These are phyloP conservation scores for Ensete ventricosum DNA, from an alignment of 176 grass and related monocot species.

Conservation along the genomic window DNA sequence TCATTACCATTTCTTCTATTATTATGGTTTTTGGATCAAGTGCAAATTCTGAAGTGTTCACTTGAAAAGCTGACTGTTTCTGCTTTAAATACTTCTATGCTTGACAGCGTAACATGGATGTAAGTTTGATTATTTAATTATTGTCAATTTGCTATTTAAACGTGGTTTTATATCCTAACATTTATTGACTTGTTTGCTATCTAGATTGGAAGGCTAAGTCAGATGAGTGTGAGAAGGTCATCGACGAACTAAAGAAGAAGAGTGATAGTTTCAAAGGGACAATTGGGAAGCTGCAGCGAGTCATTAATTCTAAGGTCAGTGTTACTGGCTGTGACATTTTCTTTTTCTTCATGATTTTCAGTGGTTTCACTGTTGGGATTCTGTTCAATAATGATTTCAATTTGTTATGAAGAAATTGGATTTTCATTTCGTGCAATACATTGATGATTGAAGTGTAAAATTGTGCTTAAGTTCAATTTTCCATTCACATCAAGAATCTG, in stretches of 20 bases:
- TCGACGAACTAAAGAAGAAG: slow-evolving; percentile 80
- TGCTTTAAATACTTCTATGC: background rate
- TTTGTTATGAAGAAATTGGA: background rate
- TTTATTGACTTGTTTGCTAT: slow-evolving; percentile 14
- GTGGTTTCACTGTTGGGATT: background rate
- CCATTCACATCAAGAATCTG: slow-evolving; percentile 9
- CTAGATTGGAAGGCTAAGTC: slow-evolving; percentile 93
- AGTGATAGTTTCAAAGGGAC: slow-evolving; percentile 46
- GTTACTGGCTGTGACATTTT: background rate
- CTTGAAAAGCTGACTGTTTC: background rate
- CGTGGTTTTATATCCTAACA: background rate
- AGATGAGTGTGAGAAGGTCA: slow-evolving; percentile 68
- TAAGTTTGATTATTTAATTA: background rate
- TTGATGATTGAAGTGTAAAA: background rate
- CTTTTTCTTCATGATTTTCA: background rate
- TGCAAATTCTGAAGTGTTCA: background rate
- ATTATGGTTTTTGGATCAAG: background rate
- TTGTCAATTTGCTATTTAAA: slow-evolving; percentile 5
- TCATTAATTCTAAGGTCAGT: slow-evolving; percentile 72
- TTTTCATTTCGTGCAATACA: background rate
- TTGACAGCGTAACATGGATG: background rate
- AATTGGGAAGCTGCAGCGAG: slow-evolving; percentile 60
- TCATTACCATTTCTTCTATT: background rate
- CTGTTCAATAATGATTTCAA: background rate
- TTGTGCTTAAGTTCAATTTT: background rate